These are phyloP conservation scores for Fusarium lyarnte DNA, from an alignment of 2,329 filamentous ascomycete species.

Conservation along the genomic window DNA sequence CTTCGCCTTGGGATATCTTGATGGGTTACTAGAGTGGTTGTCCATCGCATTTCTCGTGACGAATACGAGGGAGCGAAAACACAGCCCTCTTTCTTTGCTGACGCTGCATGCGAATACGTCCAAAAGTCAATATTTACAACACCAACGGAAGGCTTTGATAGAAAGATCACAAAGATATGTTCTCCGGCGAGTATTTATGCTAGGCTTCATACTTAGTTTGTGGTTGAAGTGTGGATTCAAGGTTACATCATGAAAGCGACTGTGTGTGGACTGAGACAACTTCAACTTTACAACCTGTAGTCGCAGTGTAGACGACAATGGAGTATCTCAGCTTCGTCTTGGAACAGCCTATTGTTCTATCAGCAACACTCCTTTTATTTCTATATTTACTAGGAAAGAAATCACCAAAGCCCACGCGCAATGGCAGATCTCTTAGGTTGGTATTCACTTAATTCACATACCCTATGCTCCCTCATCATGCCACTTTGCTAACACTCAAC, in stretches of 20 bases:
- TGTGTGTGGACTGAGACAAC: not conserved
- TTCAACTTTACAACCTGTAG: constrained; percentile 4
- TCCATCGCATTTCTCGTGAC: not conserved
- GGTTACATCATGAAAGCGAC: constrained; percentile 18
- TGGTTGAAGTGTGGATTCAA: not conserved
- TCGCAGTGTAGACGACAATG: constrained; percentile 7
- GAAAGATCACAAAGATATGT: not conserved
- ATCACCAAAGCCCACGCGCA: constrained; percentile 24
- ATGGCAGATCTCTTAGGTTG: constrained; percentile 33
- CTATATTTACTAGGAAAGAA: constrained; percentile 10
- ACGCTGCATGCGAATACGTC: not conserved
- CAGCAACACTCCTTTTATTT: not conserved
- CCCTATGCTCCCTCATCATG: not conserved
- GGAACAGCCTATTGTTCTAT: not conserved
- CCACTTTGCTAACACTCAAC: not conserved
- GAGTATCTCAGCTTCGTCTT: constrained; percentile 21
- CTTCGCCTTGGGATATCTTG: not conserved
- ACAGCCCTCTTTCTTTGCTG: not conserved
- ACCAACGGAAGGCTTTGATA: not conserved
- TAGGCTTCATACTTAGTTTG: not conserved
- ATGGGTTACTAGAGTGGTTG: not conserved
- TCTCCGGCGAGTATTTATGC: not conserved
- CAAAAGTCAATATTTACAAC: not conserved
- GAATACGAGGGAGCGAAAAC: constrained; percentile 18
- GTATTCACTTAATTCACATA: not conserved